Evolutionary conservation across 345 rosid species (phyloP).

Genomic region (Barbarea vulgaris): DNA sequence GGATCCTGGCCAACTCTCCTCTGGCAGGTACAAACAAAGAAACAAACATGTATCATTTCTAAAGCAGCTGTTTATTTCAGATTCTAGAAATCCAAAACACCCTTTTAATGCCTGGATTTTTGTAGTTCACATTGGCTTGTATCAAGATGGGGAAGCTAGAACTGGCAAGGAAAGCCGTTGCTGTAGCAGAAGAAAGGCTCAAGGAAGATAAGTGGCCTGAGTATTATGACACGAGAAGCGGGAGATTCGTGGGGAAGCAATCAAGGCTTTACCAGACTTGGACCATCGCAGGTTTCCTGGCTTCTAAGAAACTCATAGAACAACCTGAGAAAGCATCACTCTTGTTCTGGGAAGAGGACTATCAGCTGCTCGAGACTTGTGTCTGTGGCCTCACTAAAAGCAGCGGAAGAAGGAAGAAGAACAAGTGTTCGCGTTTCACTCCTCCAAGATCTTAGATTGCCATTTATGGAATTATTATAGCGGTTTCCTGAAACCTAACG

Average conservation of each 20-base stretch:
- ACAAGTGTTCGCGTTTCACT: conserved; percentile 61
- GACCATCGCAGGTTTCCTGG: conserved; percentile 82
- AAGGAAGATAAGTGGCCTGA: conserved; percentile 80
- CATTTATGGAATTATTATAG: not conserved
- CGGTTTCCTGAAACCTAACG: not conserved
- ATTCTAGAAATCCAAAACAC: not conserved
- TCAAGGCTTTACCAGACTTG: conserved; percentile 78
- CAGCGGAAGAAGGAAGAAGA: conserved; percentile 52
- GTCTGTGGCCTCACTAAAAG: conserved; percentile 66
- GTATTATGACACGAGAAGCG: conserved; percentile 77
- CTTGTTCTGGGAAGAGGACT: conserved; percentile 90
- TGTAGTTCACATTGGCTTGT: conserved; percentile 89
- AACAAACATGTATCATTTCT: not conserved
- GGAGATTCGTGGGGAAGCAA: conserved; percentile 85
- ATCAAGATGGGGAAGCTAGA: conserved; percentile 83
- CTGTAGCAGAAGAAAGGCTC: conserved; percentile 74
- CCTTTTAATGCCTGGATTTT: not conserved
- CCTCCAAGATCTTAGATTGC: conserved; percentile 47
- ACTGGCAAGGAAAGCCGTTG: conserved; percentile 71
- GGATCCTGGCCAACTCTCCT: conserved; percentile 99
- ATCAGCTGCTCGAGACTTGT: conserved; percentile 80
- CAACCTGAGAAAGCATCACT: conserved; percentile 81
- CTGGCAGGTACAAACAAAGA: conserved; percentile 69
- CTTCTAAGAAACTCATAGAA: conserved; percentile 86
- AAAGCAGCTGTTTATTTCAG: not conserved